These are phyloP conservation scores for Aspergillus ibericus DNA, from an alignment of 2,329 filamentous ascomycete genomes.

Conservation along the genomic window DNA sequence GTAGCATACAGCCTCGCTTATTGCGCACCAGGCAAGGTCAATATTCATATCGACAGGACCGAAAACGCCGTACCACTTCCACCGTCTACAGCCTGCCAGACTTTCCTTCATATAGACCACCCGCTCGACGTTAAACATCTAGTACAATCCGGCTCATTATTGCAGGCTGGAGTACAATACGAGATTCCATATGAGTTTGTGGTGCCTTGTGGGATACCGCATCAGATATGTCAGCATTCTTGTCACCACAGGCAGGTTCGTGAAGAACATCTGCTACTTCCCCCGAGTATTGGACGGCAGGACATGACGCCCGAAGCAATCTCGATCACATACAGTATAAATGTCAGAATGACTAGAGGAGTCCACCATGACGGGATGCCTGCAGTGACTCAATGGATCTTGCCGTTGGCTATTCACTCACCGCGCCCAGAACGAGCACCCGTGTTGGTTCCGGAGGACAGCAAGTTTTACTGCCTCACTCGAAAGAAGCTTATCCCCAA, in stretches of 20 bases:
- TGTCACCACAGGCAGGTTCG: conserved; percentile 14
- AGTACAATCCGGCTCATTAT: background rate
- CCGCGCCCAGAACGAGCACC: conserved; percentile 12
- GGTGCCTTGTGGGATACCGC: conserved; percentile 16
- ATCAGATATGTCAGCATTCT: conserved; percentile 16
- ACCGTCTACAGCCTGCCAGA: background rate
- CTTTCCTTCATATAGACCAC: conserved; percentile 17
- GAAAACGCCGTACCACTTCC: conserved; percentile 17
- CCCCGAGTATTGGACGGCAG: conserved; percentile 13
- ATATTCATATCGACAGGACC: conserved; percentile 14
- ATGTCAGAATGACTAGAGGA: conserved; percentile 3
- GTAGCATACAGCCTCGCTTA: background rate
- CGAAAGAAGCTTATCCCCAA: conserved; percentile 5
- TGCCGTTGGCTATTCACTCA: conserved; percentile 14
- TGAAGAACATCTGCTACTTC: conserved; percentile 19
- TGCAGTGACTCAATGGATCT: conserved; percentile 6
- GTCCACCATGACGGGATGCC: background rate
- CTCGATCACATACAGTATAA: conserved; percentile 10
- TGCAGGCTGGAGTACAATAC: conserved; percentile 3
- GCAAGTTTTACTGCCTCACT: conserved; percentile 6
- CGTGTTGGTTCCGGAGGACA: conserved; percentile 4
- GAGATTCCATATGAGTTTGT: conserved; percentile 18
- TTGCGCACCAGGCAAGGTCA: conserved; percentile 9
- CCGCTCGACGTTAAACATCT: background rate
- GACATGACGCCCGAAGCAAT: conserved; percentile 12